Evolutionary conservation across 1,284 basidiomycete species (phyloP), one percentile per base, ranked within the genome.

Genomic region (Moniliophthora roreri): DNA sequence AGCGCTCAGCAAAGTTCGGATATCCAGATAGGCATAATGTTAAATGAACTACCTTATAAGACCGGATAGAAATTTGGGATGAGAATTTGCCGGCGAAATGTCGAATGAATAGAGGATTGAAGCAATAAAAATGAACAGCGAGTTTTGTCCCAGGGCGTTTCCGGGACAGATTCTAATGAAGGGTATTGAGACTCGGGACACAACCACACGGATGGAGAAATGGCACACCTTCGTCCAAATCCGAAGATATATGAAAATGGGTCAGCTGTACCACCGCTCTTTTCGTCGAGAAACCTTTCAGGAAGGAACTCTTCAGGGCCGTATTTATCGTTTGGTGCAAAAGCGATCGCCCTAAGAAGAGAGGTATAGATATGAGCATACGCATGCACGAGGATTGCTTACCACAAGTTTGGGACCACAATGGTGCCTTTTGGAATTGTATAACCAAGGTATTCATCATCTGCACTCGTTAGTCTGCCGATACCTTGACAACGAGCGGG

Each of bases 191-290:
- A 18, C 10, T 16, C 2, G 10, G 21, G 21, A 21, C 39, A 9
- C 10, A 40, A 2, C 16, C 10, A 1, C 39, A 40, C 10, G 16
- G 16, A 5, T 40, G 39, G 9, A 18, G 45, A 56, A 69, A 58
- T 41, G n/a, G n/a, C n/a, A n/a, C n/a, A 77, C 81, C 82, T 75
- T 59, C 82, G 67, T 16, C 82, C 82, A 58, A 81, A 84, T 5
- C 82, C 81, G 63, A 81, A 84, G 20, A 41, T 41, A 15, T 23
- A 21, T 10, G 16, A 23, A 8, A 13, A 18, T 13, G 41, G 41
- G 7, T 32, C 18, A 26, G 18, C 32, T 16, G 70, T 70, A 7
- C 69, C 68, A 11, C 28, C 11, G n/a, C n/a, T n/a, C n/a, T n/a
- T n/a, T 23, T 68, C 65, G 1, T 55, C 52, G 2, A 26, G 7